These are phyloP conservation scores for Millerozyma miso DNA, from an alignment of 805 yeast species.

Conservation along the genomic window DNA sequence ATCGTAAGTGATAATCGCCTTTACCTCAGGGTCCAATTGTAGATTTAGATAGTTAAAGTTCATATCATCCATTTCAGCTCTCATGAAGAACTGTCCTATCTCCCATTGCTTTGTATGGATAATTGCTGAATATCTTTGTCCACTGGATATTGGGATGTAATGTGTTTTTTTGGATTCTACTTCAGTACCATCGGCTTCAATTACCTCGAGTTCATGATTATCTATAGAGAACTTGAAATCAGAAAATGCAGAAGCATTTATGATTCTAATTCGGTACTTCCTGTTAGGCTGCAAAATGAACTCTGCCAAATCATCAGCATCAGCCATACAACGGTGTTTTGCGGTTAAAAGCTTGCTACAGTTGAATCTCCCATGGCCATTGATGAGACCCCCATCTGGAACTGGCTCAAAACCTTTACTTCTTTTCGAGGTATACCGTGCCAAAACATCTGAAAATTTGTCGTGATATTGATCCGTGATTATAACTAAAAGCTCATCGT, in stretches of 20 bases:
- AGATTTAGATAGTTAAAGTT: conserved; percentile 33
- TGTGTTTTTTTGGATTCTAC: conserved; percentile 6
- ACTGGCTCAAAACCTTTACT: conserved; percentile 30
- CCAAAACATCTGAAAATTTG: conserved; percentile 17
- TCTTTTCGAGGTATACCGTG: conserved; percentile 34
- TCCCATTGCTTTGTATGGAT: conserved; percentile 6
- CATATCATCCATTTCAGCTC: conserved; percentile 30
- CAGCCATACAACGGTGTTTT: conserved; percentile 1
- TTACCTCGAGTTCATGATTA: conserved; percentile 2
- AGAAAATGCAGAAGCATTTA: conserved; percentile 3
- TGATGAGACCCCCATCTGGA: conserved; percentile 37
- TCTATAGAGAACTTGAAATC: conserved; percentile 5
- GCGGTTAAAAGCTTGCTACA: conserved; percentile 10
- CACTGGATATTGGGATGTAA: conserved; percentile 12
- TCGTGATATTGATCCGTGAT: conserved; percentile 22
- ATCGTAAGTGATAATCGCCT: conserved; percentile 29
- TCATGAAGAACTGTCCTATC: conserved; percentile 15
- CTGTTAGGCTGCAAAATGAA: conserved; percentile 3
- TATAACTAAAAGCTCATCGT: conserved; percentile 3
- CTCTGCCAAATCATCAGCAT: conserved; percentile 6
- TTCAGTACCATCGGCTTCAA: conserved; percentile 5
- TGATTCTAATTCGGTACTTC: conserved; percentile 4
- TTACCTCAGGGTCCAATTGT: conserved; percentile 25
- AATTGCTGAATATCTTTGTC: conserved; percentile 16
- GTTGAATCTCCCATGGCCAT: conserved; percentile 28